Evolutionary conservation across 768 basidiomycete genomes (phyloP).

Genomic region (Termitomyces sp.): DNA sequence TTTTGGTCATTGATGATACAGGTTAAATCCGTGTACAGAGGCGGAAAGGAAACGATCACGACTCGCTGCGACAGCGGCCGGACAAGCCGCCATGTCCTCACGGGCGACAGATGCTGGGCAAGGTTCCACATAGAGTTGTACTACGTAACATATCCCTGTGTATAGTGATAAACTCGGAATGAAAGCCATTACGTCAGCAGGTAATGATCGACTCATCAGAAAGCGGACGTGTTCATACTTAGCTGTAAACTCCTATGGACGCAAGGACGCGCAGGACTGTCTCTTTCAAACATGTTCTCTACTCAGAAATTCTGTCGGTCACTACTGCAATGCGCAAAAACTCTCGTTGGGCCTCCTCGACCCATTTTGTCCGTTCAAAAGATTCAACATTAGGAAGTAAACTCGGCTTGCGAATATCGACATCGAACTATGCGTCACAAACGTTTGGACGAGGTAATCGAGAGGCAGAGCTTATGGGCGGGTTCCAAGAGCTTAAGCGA

Average conservation of each 20-base stretch:
- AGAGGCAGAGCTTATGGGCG: conserved; percentile 84
- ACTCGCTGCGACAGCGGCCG: conserved; percentile 87
- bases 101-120: conserved; percentile 38
- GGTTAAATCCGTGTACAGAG: conserved; percentile 44
- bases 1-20: neutral
- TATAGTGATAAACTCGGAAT: neutral
- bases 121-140: conserved; percentile 19
- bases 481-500: conserved; percentile 83
- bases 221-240: conserved; percentile 22
- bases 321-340: conserved; percentile 97
- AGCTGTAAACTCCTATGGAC: conserved; percentile 8
- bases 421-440: conserved; percentile 36
- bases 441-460: conserved; percentile 47
- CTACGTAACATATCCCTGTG: neutral
- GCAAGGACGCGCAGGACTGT: conserved; percentile 28
- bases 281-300: conserved; percentile 73
- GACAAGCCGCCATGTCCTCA: conserved; percentile 81
- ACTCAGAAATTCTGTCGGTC: conserved; percentile 87
- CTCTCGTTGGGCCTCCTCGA: conserved; percentile 87
- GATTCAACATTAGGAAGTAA: conserved; percentile 70
- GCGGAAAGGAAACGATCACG: conserved; percentile 91
- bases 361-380: conserved; percentile 53
- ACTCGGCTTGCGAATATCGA: conserved; percentile 66
- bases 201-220: conserved; percentile 8
- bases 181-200: conserved; percentile 14